Evolutionary conservation across 768 basidiomycete genomes (phyloP).

Genomic region (Ramaria sp.): DNA sequence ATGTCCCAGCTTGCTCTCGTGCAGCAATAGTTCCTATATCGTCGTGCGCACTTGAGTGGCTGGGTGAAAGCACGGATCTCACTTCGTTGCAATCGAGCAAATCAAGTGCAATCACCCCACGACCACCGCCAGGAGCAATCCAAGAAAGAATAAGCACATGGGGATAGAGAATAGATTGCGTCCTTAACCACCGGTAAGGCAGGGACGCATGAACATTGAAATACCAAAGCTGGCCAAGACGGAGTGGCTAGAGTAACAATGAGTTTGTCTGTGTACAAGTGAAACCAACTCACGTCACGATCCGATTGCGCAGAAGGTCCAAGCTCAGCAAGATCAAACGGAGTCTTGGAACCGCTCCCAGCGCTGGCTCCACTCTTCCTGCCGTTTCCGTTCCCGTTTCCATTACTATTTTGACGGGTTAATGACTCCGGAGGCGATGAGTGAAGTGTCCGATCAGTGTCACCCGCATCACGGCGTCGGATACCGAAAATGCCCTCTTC

Average conservation of each 20-base stretch:
- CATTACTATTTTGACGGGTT: background rate
- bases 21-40: slow-evolving; percentile 86
- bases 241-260: slow-evolving; percentile 49
- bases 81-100: slow-evolving; percentile 80
- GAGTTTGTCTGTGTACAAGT: background rate
- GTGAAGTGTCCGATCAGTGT: slow-evolving; percentile 4
- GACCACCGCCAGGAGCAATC: slow-evolving; percentile 73
- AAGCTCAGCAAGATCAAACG: slow-evolving; percentile 37
- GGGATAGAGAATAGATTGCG: slow-evolving; percentile 73
- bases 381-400: slow-evolving; percentile 7
- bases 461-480: slow-evolving; percentile 25
- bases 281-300: slow-evolving; percentile 30
- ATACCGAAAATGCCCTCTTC: slow-evolving; percentile 42
- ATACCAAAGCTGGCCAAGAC: slow-evolving; percentile 82
- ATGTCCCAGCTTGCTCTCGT: slow-evolving; percentile 34
- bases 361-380: slow-evolving; percentile 16
- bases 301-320: slow-evolving; percentile 30
- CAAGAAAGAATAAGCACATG: slow-evolving; percentile 79
- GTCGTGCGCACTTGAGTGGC: slow-evolving; percentile 68
- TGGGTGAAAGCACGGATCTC: slow-evolving; percentile 70
- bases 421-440: background rate
- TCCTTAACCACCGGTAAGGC: slow-evolving; percentile 73
- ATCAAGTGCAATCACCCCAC: slow-evolving; percentile 80
- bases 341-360: slow-evolving; percentile 28
- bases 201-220: slow-evolving; percentile 81